Evolutionary conservation across 2,329 filamentous ascomycete species (phyloP), one percentile per base, ranked within the genome.

Genomic region (Shiraia sp.): DNA sequence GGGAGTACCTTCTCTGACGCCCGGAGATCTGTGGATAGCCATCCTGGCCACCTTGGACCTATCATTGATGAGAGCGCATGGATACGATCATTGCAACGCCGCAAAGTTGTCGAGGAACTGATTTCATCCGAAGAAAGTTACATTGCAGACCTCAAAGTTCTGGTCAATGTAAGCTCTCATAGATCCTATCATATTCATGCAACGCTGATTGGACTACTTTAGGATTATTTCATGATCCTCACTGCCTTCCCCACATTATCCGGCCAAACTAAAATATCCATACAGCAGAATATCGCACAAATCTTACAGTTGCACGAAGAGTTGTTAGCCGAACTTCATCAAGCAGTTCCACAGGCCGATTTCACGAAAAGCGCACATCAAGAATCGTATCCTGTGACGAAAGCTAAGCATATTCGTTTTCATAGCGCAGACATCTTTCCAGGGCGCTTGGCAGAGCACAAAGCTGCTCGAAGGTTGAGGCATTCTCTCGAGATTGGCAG

Each of bases 91-190:
- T 70, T 87, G 14, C 87, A 90, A 59, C 82, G 93, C 47, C 82
- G 89, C 10, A 83, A 85, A 48, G 83, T 95, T 27, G 71, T 97
- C 25, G 88, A 93, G 62, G 93, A 97, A 70, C 75, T 97, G 36
- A 82, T 96, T 47, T 80, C 74, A 42, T 95, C 91, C 0, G 93
- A 97, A 68, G 87, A 93, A 64, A 83, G 86, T 59, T 97, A 97
- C 65, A 85, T 97, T 56, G 82, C 85, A 12, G 92, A 96, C 59
- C 71, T 97, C 43, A 89, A 89, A 57, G 90, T 93, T 52, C 75
- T 97, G 45, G 86, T 87, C 65, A 90, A 95, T 70, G 91, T 92
- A 73, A 63, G 82, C 42, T 3, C 7, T n/a, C 23, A 5, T n/a
- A 15, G 5, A 8, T 4, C 9, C 2, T 3, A 3, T 25, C 7